phyloP scores from a whole-genome alignment of 2,329 filamentous ascomycete species.

The Aspergillus pseudonomiae region DNA sequence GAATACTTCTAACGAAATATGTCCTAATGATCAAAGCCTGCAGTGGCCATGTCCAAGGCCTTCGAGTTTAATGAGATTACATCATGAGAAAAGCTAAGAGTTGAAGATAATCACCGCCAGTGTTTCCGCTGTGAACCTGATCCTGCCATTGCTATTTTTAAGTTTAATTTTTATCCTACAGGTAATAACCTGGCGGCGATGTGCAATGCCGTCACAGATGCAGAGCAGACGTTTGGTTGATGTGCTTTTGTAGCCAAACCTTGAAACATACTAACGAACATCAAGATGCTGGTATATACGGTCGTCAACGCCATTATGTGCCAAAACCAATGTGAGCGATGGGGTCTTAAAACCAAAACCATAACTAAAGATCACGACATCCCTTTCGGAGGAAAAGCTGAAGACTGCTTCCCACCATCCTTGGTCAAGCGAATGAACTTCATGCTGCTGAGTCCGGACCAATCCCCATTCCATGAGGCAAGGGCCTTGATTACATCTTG shows the following conservation, averaged over 20 bases:
- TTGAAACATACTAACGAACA: neutral
- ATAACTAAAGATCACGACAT: constrained; percentile 42
- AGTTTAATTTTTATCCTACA: neutral
- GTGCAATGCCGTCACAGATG: neutral
- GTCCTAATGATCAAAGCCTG: too few relatives aligned
- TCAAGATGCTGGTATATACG: constrained; percentile 7
- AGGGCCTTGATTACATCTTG: constrained; percentile 67
- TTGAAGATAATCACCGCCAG: neutral
- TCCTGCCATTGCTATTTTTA: neutral
- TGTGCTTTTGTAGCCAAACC: neutral
- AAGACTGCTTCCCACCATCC: constrained; percentile 66
- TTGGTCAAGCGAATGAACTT: constrained; percentile 75
- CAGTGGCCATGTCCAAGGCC: too few relatives aligned
- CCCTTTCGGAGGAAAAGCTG: constrained; percentile 76
- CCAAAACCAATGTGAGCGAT: neutral
- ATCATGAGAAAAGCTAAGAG: too few relatives aligned
- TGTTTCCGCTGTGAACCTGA: neutral
- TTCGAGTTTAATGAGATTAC: too few relatives aligned
- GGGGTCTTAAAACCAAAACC: constrained; percentile 7
- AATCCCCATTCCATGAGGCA: constrained; percentile 77
- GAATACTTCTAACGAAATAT: too few relatives aligned
- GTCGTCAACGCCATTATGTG: constrained; percentile 7
- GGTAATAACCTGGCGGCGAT: neutral
- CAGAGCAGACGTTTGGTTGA: neutral
- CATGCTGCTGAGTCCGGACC: constrained; percentile 76